Evolutionary conservation across 176 grass and related monocot species (phyloP), one percentile per base, ranked within the genome.

Genomic region (Oryza glaberrima): DNA sequence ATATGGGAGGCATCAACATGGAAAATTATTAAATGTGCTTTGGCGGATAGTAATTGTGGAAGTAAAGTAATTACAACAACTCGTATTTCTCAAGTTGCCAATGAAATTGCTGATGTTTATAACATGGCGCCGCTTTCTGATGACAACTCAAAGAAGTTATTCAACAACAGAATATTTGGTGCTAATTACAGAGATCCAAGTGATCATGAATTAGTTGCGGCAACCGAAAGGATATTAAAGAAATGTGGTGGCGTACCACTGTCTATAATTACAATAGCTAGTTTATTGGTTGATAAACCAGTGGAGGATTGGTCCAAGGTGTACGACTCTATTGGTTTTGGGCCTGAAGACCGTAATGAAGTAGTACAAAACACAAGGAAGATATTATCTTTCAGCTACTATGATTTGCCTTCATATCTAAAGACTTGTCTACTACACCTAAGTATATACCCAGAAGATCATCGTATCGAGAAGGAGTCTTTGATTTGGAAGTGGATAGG

Each of bases 401-500:
- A 49, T 38, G 14, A 73, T 35, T 19, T 86, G 0, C 56, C 84
- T 11, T 51, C 5, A 3, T 20, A 73, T 26, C 44, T 86, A 7
- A 77, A 12, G 49, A 22, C 47, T 4, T 85, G 83, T 5, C 30
- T 85, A 0, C 25, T 70, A 16, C 58, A 85, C 60, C 6, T 85
- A 46, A 72, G 38, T 5, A 5, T 71, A 6, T 85, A 63, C 16
- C 77, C 75, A 0, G 70, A 81, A 81, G 58, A 69, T 73, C 4
- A 52, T 56, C 1, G 4, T 1, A 49, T 81, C 0, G 1, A 48
- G 0, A 88, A 83, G 20, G 2, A 64, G 19, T 0, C 0, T 63
- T 58, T 88, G 15, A 61, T 83, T 46, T 67, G 86, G 81, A 47
- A 19, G 30, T 87, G 85, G 85, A 34, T 76, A 16, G 72, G 12